Evolutionary conservation across 73 alveolate species (phyloP).

Genomic region (Stentor roeselii): DNA sequence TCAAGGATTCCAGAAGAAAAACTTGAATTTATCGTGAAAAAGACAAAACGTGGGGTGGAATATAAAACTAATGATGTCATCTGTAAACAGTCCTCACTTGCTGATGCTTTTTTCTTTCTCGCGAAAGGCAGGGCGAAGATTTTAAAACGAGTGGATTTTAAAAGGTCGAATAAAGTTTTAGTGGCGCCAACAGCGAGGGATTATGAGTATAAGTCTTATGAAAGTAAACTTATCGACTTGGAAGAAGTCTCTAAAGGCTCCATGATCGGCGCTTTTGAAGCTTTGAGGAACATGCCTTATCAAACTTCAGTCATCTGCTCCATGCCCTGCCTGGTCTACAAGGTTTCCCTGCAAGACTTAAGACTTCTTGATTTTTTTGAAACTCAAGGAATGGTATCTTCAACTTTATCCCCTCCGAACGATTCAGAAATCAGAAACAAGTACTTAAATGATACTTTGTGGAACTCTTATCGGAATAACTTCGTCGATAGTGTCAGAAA

Average conservation of each 20-base stretch:
- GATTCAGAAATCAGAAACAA: slow-evolving; percentile 1
- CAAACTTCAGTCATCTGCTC: neutral
- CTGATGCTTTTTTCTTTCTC: slow-evolving; percentile 23
- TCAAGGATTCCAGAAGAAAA: slow-evolving; percentile 20
- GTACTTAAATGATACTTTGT: neutral
- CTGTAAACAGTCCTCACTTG: slow-evolving; percentile 5
- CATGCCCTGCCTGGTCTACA: neutral
- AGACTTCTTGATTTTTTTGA: neutral
- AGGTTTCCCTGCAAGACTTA: neutral
- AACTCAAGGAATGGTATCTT: neutral
- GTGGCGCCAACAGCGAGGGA: neutral
- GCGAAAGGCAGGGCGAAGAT: neutral
- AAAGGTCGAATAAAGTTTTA: neutral
- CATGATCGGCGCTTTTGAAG: neutral
- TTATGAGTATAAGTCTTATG: neutral
- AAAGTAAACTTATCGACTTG: neutral
- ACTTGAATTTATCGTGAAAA: neutral
- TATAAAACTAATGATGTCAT: slow-evolving; percentile 18
- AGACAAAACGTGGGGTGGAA: neutral
- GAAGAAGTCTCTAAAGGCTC: neutral
- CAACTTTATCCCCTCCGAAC: neutral
- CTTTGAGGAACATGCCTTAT: neutral
- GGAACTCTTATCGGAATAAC: neutral
- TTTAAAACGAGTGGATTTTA: slow-evolving; percentile 4
- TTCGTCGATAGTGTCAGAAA: slow-evolving; percentile 4